A percentile compares a stretch with the other conserved stretches of the same genome.
phyloP scores from a whole-genome alignment of 169 alveolate genomes.

The Plasmodium relictum region DNA sequence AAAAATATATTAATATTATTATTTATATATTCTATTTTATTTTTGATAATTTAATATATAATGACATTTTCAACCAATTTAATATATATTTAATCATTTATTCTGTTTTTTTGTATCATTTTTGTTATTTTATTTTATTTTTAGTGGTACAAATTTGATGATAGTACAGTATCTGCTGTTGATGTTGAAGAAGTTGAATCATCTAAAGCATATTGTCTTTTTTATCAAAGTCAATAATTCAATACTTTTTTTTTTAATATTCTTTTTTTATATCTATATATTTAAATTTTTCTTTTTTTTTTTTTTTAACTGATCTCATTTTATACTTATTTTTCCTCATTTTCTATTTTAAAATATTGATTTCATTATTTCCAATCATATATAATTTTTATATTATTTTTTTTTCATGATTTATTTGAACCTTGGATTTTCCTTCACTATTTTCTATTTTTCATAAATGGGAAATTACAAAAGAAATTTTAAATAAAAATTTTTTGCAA shows the following conservation, averaged over 20 bases:
- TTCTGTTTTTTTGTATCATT: not conserved
- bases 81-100: not conserved
- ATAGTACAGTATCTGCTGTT: constrained; percentile 46
- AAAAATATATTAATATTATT: not conserved
- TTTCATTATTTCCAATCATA: too few relatives aligned
- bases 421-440: not conserved
- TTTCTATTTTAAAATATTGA: too few relatives aligned
- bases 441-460: not conserved
- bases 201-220: constrained; percentile 70
- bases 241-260: constrained; percentile 8
- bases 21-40: not conserved
- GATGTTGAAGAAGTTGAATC: constrained; percentile 69
- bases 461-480: too few relatives aligned
- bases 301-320: not conserved
- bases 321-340: too few relatives aligned
- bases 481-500: too few relatives aligned
- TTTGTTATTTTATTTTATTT: too few relatives aligned
- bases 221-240: constrained; percentile 58
- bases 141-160: constrained; percentile 73
- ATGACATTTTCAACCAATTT: not conserved
- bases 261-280: not conserved
- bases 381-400: not conserved
- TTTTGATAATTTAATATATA: constrained; percentile 1
- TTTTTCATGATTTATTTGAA: not conserved
- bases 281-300: not conserved